Base-by-base conservation (phyloP, 495 filamentous ascomycete genomes). In the Penicillium herquei region DNA sequence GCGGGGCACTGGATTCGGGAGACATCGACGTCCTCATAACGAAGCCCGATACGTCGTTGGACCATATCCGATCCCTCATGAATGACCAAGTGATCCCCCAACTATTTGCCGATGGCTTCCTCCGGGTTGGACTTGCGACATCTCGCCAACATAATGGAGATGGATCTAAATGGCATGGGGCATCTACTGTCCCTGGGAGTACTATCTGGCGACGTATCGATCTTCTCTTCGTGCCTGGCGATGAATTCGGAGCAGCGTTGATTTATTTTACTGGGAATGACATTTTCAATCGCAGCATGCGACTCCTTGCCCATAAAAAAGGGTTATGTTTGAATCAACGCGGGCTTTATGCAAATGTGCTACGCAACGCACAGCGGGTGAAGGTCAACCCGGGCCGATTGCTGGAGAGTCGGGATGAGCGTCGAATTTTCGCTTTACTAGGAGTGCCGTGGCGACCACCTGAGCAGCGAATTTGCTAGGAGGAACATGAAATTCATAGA, bases 181-280 rank as follows among this genome's bases (percentile, higher is more conserved):
- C 90, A 41, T 95, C 87, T 11, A 76, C 81, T 34, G 72, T 92
- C 0, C 85, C 87, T 1, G 67, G 52, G 26, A 70, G 56, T 33
- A 59, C 72, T 0, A 59, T 83, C 4, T 96, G 91, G 91, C 81
- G 91, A 18, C 81, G 92, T 2, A 88, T 96, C 55, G 94, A 98
- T 66, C 82, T 97, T 31, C 77, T 98, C 0, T 80, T 96, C 13
- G 94, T 96, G 11, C 91, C 92, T 0, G 83, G 85, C 56, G 77
- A 80, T 0, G 86, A 96, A 71, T 76, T 92, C 39, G 94, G 94
- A 3, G 94, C 94, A 1, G 92, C 94, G 1, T 66, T 97, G 63
- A 81, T 98, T 49, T 98, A 98, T 64, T 98, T 97, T 61, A 97
- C 94, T 0, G 94, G 94, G 1, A 95, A 96, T 62, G 92, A 96